phyloP scores from a whole-genome alignment of 2,329 filamentous ascomycete species.

The Hypoxylon rubiginosum region DNA sequence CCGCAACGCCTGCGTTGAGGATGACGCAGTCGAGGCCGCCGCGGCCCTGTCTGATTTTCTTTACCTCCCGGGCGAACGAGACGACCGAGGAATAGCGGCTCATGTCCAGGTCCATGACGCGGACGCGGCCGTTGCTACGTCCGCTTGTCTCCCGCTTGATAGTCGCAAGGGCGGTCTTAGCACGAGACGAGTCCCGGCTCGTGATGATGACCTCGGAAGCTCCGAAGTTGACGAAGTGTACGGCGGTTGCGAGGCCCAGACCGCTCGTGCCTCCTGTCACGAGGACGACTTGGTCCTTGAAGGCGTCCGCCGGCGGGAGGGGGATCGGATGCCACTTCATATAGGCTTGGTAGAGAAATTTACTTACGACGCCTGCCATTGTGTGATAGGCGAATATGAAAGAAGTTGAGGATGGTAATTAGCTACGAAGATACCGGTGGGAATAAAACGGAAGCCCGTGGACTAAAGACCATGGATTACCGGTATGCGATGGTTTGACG shows the following conservation, averaged over 20 bases:
- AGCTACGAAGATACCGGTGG: background rate
- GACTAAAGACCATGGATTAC: background rate
- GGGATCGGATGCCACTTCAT: conserved; percentile 48
- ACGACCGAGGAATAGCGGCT: conserved; percentile 45
- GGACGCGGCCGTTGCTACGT: conserved; percentile 40
- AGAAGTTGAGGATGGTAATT: background rate
- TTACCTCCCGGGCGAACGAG: conserved; percentile 43
- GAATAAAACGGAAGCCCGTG: background rate
- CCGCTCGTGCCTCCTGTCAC: conserved; percentile 59
- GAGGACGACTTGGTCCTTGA: conserved; percentile 52
- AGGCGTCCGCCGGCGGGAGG: conserved; percentile 42
- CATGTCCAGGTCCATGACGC: conserved; percentile 47
- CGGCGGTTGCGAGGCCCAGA: conserved; percentile 57
- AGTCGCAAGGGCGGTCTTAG: conserved; percentile 54
- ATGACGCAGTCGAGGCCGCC: conserved; percentile 47
- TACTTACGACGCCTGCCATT: conserved; percentile 23
- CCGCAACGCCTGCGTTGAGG: conserved; percentile 47
- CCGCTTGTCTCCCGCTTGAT: conserved; percentile 51
- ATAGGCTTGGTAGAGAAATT: conserved; percentile 40
- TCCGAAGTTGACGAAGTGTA: conserved; percentile 57
- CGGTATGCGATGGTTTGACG: background rate
- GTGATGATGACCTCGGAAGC: conserved; percentile 58
- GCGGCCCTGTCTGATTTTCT: conserved; percentile 35
- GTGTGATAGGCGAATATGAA: conserved; percentile 17
- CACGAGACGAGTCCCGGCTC: conserved; percentile 54